These are phyloP conservation scores for Emmonsiellopsis sp. DNA, from an alignment of 2,329 filamentous ascomycete genomes.

Conservation along the genomic window DNA sequence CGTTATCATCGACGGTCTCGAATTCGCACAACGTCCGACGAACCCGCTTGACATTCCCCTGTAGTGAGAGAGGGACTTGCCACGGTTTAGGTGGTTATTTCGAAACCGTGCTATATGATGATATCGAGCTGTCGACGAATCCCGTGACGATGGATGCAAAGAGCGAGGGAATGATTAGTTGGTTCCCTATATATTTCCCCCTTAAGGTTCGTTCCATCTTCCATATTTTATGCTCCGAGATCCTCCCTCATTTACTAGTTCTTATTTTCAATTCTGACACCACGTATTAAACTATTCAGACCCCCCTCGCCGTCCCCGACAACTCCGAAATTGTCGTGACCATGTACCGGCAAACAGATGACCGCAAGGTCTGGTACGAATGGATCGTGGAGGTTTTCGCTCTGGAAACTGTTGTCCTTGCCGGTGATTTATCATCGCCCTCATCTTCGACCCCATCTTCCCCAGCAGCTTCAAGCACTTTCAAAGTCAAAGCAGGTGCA, in stretches of 20 bases:
- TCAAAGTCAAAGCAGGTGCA: constrained; percentile 14
- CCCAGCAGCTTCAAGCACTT: constrained; percentile 1
- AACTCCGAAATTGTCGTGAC: constrained; percentile 78
- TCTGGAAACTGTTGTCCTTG: constrained; percentile 18
- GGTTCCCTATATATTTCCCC: constrained; percentile 98
- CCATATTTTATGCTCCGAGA: background rate
- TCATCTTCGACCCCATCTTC: background rate
- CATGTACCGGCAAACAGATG: constrained; percentile 95
- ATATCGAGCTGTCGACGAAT: constrained; percentile 83
- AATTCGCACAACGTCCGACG: constrained; percentile 90
- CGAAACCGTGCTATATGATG: constrained; percentile 82
- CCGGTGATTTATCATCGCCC: constrained; percentile 10
- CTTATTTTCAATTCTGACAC: background rate
- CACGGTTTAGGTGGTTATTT: constrained; percentile 94
- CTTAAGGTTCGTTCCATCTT: constrained; percentile 58
- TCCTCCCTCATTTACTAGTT: background rate
- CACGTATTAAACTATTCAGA: constrained; percentile 40
- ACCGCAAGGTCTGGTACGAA: constrained; percentile 96
- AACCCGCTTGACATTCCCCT: constrained; percentile 68
- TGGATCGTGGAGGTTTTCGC: constrained; percentile 85
- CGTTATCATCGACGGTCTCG: constrained; percentile 45
- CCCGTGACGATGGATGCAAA: constrained; percentile 86
- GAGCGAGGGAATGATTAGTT: constrained; percentile 96
- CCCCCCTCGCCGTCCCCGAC: constrained; percentile 75
- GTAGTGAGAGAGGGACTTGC: constrained; percentile 68